phyloP scores from a whole-genome alignment of 2,329 filamentous ascomycete genomes.

The Pestalotiopsis sp. region DNA sequence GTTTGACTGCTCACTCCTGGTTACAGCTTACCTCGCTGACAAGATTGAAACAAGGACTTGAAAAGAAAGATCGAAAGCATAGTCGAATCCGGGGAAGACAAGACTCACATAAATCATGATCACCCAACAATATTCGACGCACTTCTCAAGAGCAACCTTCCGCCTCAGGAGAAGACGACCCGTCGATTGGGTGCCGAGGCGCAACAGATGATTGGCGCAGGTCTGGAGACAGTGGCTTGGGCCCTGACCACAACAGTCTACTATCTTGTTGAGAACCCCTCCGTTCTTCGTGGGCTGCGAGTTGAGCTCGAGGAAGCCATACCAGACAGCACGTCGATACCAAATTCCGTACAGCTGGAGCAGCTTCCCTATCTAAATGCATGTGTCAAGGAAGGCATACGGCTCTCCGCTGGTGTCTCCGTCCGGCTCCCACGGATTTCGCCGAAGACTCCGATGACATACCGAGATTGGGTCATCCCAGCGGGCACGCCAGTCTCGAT shows the following conservation, averaged over 20 bases:
- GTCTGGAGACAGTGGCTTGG: conserved; percentile 2
- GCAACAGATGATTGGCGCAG: background rate
- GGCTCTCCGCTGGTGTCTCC: conserved; percentile 32
- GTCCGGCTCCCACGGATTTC: conserved; percentile 29
- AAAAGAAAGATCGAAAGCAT: background rate
- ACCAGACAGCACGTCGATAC: background rate
- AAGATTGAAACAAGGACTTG: background rate
- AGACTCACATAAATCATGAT: background rate
- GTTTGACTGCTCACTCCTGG: too few species aligned
- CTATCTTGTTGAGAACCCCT: background rate
- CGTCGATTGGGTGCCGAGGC: background rate
- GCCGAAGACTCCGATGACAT: conserved; percentile 21
- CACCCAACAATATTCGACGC: background rate
- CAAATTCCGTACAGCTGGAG: background rate
- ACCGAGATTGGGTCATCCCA: conserved; percentile 28
- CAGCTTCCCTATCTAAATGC: background rate
- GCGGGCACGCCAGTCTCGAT: conserved; percentile 31
- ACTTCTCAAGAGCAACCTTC: background rate
- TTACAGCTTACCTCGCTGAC: too few species aligned
- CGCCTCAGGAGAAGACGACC: background rate
- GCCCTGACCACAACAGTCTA: background rate
- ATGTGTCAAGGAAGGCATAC: background rate
- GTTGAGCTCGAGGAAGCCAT: background rate
- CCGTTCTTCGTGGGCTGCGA: background rate
- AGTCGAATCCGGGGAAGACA: background rate